A percentile compares a stretch with the other conserved stretches of the same genome.
phyloP scores from a whole-genome alignment of 495 filamentous ascomycete species.

The Hypoxylon lenormandii region DNA sequence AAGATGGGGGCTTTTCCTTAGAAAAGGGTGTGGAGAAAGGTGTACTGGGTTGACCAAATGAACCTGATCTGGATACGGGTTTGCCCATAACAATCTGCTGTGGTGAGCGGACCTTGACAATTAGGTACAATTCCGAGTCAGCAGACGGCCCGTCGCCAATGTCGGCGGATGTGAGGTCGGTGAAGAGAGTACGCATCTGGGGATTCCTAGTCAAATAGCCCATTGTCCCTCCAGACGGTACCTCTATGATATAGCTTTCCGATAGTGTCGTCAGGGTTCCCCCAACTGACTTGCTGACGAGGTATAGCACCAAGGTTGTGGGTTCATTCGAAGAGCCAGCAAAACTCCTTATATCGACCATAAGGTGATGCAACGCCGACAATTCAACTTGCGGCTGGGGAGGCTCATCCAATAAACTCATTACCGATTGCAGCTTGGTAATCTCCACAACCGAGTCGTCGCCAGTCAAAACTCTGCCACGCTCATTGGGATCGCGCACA shows the following conservation, averaged over 20 bases:
- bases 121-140: constrained; percentile 78
- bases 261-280: constrained; percentile 74
- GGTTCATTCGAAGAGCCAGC: constrained; percentile 76
- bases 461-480: constrained; percentile 86
- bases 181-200: constrained; percentile 85
- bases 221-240: constrained; percentile 77
- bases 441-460: constrained; percentile 94
- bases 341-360: constrained; percentile 84
- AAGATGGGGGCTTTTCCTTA: constrained; percentile 59
- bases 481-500: constrained; percentile 83
- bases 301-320: constrained; percentile 80
- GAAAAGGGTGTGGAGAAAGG: constrained; percentile 54
- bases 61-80: constrained; percentile 61
- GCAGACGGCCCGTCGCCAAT: constrained; percentile 79
- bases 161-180: constrained; percentile 82
- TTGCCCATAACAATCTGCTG: constrained; percentile 64
- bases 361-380: constrained; percentile 81
- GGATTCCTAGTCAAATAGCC: constrained; percentile 67
- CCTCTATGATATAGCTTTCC: constrained; percentile 83
- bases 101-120: constrained; percentile 80
- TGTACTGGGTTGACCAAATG: constrained; percentile 50
- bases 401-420: constrained; percentile 89
- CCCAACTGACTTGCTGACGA: constrained; percentile 75
- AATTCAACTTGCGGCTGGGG: constrained; percentile 74
- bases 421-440: constrained; percentile 89